phyloP scores from a whole-genome alignment of 2,329 filamentous ascomycete species.

The Aspergillus nomiae region DNA sequence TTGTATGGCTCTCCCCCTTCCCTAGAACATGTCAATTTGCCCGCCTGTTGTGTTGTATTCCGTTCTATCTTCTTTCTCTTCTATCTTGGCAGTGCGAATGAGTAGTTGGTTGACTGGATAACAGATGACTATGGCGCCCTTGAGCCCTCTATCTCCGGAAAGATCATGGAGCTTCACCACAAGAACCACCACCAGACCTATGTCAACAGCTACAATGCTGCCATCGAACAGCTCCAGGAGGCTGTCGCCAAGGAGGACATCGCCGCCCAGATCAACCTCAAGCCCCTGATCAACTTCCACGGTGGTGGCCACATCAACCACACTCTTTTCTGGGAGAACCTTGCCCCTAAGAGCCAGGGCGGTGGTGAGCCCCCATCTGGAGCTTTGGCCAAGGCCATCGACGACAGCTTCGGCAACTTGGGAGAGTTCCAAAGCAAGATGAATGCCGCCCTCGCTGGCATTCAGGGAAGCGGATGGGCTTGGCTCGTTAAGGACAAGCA shows the following conservation, averaged over 20 bases:
- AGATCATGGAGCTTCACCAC: slow-evolving; percentile 97
- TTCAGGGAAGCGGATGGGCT: slow-evolving; percentile 67
- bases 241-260: slow-evolving; percentile 58
- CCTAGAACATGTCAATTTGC: neutral
- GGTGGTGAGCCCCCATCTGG: slow-evolving; percentile 65
- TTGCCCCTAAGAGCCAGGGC: slow-evolving; percentile 62
- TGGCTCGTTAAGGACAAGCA: slow-evolving; percentile 65
- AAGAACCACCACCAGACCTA: slow-evolving; percentile 94
- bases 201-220: slow-evolving; percentile 83
- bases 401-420: slow-evolving; percentile 60
- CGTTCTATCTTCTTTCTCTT: neutral
- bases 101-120: slow-evolving; percentile 9
- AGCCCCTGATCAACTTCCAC: slow-evolving; percentile 66
- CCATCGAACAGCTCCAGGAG: slow-evolving; percentile 69
- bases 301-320: slow-evolving; percentile 66
- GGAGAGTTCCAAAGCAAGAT: slow-evolving; percentile 64
- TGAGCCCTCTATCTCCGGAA: slow-evolving; percentile 77
- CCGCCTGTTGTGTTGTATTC: neutral
- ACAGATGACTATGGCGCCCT: slow-evolving; percentile 95
- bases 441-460: slow-evolving; percentile 64
- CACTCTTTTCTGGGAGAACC: slow-evolving; percentile 68
- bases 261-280: slow-evolving; percentile 58
- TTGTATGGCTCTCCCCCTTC: slow-evolving; percentile 55
- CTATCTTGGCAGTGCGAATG: neutral
- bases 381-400: slow-evolving; percentile 59